Conservation (phyloP, 495 filamentous ascomycete genomes). For the Neurospora africana region DNA sequence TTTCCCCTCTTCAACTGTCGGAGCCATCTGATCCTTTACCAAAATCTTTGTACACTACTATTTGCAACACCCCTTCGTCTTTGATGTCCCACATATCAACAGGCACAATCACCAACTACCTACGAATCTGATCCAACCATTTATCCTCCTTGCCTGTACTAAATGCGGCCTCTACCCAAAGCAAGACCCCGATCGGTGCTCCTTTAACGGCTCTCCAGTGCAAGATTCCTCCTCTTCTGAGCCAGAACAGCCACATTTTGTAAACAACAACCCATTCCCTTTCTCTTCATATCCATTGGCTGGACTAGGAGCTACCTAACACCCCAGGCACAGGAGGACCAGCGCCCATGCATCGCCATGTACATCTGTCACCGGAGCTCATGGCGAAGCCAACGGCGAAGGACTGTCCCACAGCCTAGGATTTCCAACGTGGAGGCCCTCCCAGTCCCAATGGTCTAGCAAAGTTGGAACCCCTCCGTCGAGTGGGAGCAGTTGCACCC, state of each 20-base stretch:
- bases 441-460: constrained; percentile 20
- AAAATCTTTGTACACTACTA: not conserved
- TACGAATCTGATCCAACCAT: not conserved
- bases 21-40: not conserved
- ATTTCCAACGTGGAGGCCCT: constrained; percentile 12
- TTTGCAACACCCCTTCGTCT: not conserved
- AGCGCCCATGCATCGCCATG: not conserved
- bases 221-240: not conserved
- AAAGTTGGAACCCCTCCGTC: constrained; percentile 8
- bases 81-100: not conserved
- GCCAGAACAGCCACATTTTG: not conserved
- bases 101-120: not conserved
- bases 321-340: not conserved
- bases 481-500: not conserved
- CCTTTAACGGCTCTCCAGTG: not conserved
- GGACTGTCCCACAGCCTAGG: constrained; percentile 11
- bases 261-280: not conserved
- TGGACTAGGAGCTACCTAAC: not conserved
- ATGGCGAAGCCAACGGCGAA: not conserved
- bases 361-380: not conserved
- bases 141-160: not conserved
- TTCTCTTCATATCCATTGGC: not conserved
- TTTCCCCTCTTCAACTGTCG: not conserved
- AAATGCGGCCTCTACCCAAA: not conserved
- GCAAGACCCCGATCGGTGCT: not conserved